Percentiles rank a stretch among this genome's conserved stretches.
Evolutionary conservation across 1,284 basidiomycete genomes (phyloP).

Genomic region (Cryptococcus sp.): DNA sequence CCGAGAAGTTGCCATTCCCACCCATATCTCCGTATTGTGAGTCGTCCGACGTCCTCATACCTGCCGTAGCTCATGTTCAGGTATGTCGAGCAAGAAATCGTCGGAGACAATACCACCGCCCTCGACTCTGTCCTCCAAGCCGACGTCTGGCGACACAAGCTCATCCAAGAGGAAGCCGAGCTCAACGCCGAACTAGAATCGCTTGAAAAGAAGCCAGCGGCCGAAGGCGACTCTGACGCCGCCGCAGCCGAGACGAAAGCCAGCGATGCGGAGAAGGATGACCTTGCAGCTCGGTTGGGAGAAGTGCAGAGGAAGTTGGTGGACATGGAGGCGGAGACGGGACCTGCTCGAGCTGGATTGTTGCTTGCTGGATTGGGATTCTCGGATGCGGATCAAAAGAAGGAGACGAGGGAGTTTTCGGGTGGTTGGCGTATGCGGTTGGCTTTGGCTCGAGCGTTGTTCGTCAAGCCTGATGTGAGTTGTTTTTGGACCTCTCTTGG

Average conservation of each 20-base stretch:
- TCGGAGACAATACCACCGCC: constrained; percentile 88
- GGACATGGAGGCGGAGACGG: constrained; percentile 97
- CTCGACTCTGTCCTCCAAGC: constrained; percentile 93
- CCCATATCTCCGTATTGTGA: constrained; percentile 88
- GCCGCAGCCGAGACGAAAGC: constrained; percentile 62
- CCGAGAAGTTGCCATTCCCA: constrained; percentile 86
- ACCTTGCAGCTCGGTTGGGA: constrained; percentile 74
- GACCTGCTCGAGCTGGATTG: constrained; percentile 84
- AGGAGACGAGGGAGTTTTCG: constrained; percentile 81
- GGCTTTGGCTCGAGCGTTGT: constrained; percentile 88
- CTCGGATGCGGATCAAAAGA: constrained; percentile 76
- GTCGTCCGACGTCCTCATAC: constrained; percentile 1
- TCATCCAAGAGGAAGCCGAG: constrained; percentile 70
- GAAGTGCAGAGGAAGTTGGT: constrained; percentile 87
- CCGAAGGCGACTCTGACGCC: constrained; percentile 37
- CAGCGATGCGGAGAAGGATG: constrained; percentile 72
- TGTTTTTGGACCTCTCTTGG: background rate
- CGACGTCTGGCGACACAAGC: constrained; percentile 90
- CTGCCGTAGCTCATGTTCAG: constrained; percentile 8
- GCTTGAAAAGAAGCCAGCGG: constrained; percentile 53
- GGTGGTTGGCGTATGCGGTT: constrained; percentile 99
- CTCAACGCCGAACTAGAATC: constrained; percentile 66
- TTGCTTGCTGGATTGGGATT: constrained; percentile 91
- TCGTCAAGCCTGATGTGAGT: constrained; percentile 73
- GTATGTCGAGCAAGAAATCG: constrained; percentile 94